phyloP scores from a whole-genome alignment of 371 early-diverging fungal genomes.

The Blastocladiella emersonii region DNA sequence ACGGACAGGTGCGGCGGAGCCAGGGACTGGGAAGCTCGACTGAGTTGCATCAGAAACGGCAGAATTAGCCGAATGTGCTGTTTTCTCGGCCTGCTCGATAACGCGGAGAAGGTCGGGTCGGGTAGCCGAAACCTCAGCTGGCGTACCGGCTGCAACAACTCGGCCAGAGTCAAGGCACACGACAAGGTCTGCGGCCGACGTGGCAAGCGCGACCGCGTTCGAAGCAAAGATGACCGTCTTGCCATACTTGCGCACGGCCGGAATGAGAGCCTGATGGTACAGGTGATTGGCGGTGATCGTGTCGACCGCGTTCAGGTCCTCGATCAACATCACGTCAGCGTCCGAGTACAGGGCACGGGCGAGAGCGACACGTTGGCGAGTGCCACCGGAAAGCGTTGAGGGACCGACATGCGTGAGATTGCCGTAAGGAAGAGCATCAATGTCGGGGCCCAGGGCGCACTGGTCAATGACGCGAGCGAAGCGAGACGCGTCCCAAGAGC shows the following conservation, averaged over 20 bases:
- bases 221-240: slow-evolving; percentile 67
- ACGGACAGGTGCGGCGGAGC: no score
- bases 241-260: slow-evolving; percentile 39
- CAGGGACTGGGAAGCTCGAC: no score
- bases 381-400: background rate
- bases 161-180: slow-evolving; percentile 29
- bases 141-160: no score
- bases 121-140: no score
- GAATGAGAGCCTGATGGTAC: slow-evolving; percentile 20
- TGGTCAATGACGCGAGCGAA: slow-evolving; percentile 35
- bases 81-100: no score
- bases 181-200: slow-evolving; percentile 49
- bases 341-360: slow-evolving; percentile 24
- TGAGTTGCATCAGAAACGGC: no score
- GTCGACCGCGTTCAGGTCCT: slow-evolving; percentile 64
- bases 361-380: background rate
- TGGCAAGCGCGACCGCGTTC: slow-evolving; percentile 46
- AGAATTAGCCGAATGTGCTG: no score
- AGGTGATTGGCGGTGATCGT: slow-evolving; percentile 79
- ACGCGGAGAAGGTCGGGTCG: no score
- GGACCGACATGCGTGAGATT: slow-evolving; percentile 43
- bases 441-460: slow-evolving; percentile 58
- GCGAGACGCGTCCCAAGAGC: slow-evolving; percentile 42
- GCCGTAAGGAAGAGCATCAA: slow-evolving; percentile 52
- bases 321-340: slow-evolving; percentile 7